Conservation (phyloP, 2,329 filamentous ascomycete species). For the Monosporascus cannonballus region DNA sequence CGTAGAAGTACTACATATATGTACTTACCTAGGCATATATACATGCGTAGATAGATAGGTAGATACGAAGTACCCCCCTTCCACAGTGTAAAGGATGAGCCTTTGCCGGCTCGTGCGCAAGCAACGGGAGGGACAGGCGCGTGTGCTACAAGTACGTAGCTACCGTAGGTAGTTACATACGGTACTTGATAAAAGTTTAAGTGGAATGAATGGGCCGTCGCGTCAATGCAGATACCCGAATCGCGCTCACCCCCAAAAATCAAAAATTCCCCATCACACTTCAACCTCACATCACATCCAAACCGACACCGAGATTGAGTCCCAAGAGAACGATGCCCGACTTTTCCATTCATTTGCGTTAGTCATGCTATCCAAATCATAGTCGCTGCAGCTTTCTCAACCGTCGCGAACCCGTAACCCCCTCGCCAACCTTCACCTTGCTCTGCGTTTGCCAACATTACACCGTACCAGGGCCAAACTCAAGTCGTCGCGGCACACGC, state of each 20-base stretch:
- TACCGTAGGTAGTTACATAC: not conserved
- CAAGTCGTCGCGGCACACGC: not conserved
- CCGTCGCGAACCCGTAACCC: not conserved
- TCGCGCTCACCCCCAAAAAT: not conserved
- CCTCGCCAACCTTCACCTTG: not conserved
- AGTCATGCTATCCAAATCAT: too few relatives aligned
- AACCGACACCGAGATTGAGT: not conserved
- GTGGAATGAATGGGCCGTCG: not conserved
- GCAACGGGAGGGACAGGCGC: too few relatives aligned
- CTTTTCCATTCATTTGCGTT: too few relatives aligned
- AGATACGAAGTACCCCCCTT: too few relatives aligned
- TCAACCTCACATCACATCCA: not conserved
- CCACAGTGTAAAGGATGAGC: too few relatives aligned
- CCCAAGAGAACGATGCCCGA: not conserved
- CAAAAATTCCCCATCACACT: not conserved
- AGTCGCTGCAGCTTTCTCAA: too few relatives aligned
- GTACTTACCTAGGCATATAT: too few relatives aligned
- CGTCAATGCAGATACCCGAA: not conserved
- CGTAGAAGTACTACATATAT: too few relatives aligned
- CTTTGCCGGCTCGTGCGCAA: too few relatives aligned
- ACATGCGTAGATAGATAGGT: too few relatives aligned
- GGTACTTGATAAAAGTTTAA: not conserved
- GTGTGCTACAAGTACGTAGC: not conserved
- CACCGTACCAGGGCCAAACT: not conserved
- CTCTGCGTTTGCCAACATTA: not conserved